Percentiles rank a stretch among this genome's conserved stretches.
Conservation (phyloP, 768 basidiomycete genomes). For the Amanita phalloides region DNA sequence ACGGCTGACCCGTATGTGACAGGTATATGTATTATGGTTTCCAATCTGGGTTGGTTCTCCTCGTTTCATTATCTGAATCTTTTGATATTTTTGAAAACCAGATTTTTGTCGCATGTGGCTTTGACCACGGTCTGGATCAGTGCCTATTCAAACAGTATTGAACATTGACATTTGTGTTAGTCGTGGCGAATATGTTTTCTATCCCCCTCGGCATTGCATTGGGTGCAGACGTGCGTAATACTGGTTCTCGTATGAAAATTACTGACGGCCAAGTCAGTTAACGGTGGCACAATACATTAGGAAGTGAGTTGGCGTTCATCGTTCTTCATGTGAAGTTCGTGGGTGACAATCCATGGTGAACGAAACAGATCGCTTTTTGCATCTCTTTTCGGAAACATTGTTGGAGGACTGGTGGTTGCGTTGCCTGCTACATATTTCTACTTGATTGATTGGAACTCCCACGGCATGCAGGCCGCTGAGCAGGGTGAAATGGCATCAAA, state of each 20-base stretch:
- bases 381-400: conserved; percentile 52
- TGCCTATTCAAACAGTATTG: not conserved
- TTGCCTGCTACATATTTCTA: conserved; percentile 58
- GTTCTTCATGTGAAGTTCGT: conserved; percentile 6
- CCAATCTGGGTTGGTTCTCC: too few relatives aligned
- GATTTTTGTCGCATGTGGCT: conserved; percentile 54
- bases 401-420: conserved; percentile 55
- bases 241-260: not conserved
- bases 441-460: conserved; percentile 37
- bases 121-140: conserved; percentile 48
- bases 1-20: too few relatives aligned
- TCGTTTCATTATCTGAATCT: too few relatives aligned
- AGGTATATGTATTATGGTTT: too few relatives aligned
- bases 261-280: conserved; percentile 21
- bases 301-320: conserved; percentile 31
- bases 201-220: conserved; percentile 64
- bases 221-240: conserved; percentile 42
- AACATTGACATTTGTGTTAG: conserved; percentile 18
- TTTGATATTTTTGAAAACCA: conserved; percentile 16
- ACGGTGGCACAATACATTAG: conserved; percentile 46
- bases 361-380: conserved; percentile 44
- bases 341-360: too few relatives aligned
- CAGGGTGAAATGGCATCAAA: conserved; percentile 16
- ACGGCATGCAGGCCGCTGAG: conserved; percentile 29
- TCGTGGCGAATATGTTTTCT: conserved; percentile 71